Evolutionary conservation across 495 filamentous ascomycete genomes (phyloP).

Genomic region (Penicillium pancosmium): DNA sequence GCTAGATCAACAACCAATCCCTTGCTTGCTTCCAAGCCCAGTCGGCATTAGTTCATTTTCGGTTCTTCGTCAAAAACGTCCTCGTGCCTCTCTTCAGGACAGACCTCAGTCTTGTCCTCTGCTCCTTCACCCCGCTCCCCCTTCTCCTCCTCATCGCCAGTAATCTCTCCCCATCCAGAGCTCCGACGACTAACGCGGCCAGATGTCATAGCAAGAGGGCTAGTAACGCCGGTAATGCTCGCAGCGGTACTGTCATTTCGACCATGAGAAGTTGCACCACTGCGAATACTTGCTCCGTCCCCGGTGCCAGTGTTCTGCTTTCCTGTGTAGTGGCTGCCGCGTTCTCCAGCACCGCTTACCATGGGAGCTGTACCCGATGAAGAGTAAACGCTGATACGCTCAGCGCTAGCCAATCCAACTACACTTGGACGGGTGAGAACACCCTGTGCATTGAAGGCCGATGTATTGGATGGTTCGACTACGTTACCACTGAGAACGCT

Average conservation of each 20-base stretch:
- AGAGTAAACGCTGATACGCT: conserved; percentile 87
- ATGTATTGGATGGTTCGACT: conserved; percentile 53
- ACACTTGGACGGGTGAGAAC: conserved; percentile 55
- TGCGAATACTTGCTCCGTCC: conserved; percentile 80
- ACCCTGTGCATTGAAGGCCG: conserved; percentile 54
- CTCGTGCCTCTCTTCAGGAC: conserved; percentile 6
- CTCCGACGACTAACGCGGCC: conserved; percentile 62
- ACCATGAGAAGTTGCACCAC: conserved; percentile 73
- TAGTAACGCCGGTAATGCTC: conserved; percentile 67
- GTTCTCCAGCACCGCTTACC: conserved; percentile 60
- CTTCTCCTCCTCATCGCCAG: conserved; percentile 46
- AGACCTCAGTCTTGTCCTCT: conserved; percentile 25
- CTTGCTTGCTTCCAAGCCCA: background rate
- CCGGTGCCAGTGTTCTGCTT: conserved; percentile 61
- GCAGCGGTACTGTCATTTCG: conserved; percentile 81
- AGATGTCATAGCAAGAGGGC: conserved; percentile 55
- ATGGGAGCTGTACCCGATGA: conserved; percentile 69
- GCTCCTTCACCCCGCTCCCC: conserved; percentile 7
- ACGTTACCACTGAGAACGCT: conserved; percentile 83
- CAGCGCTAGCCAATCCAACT: conserved; percentile 66
- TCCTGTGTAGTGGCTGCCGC: conserved; percentile 77
- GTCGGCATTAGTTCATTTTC: conserved; percentile 10
- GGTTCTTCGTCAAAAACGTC: conserved; percentile 16
- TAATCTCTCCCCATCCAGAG: conserved; percentile 64
- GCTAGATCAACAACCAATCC: background rate